Percentiles rank a stretch among this genome's conserved stretches.
Evolutionary conservation across 768 basidiomycete species (phyloP).

Genomic region (Jaapia argillacea): DNA sequence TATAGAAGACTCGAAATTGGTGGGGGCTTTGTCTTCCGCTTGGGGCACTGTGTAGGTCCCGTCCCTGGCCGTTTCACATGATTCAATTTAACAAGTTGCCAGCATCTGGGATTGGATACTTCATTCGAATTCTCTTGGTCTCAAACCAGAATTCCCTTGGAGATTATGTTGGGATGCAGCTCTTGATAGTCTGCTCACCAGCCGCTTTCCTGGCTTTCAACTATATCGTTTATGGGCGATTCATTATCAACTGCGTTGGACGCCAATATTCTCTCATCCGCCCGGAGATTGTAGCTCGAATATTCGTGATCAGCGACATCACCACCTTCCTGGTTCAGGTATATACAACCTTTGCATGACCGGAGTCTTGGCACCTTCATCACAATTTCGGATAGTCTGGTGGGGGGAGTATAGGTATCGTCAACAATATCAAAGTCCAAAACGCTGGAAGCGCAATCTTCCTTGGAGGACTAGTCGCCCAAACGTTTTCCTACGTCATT

Average conservation of each 20-base stretch:
- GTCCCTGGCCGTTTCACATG: background rate
- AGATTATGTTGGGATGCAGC: slow-evolving; percentile 9
- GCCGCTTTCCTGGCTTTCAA: slow-evolving; percentile 22
- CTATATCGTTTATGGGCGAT: slow-evolving; percentile 21
- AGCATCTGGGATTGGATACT: slow-evolving; percentile 13
- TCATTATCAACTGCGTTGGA: slow-evolving; percentile 11
- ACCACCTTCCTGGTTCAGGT: slow-evolving; percentile 19
- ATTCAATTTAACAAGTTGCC: background rate
- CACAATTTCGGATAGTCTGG: slow-evolving; percentile 7
- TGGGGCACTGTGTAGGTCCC: slow-evolving; percentile 12
- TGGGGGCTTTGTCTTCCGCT: slow-evolving; percentile 25
- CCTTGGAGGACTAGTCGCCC: slow-evolving; percentile 15
- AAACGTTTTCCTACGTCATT: slow-evolving; percentile 15
- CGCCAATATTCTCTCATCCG: slow-evolving; percentile 14
- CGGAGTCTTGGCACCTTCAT: background rate
- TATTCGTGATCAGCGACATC: slow-evolving; percentile 19
- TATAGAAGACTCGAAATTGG: too few relatives aligned
- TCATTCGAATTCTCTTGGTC: slow-evolving; percentile 9
- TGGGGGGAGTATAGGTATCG: slow-evolving; percentile 13
- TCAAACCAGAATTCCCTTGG: slow-evolving; percentile 11
- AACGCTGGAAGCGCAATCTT: slow-evolving; percentile 12
- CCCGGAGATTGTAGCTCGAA: slow-evolving; percentile 14
- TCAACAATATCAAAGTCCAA: slow-evolving; percentile 1
- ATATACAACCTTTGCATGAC: background rate
- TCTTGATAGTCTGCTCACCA: slow-evolving; percentile 18